Conservation (phyloP, 306 rosid genomes). For the Sophora flavescens region DNA sequence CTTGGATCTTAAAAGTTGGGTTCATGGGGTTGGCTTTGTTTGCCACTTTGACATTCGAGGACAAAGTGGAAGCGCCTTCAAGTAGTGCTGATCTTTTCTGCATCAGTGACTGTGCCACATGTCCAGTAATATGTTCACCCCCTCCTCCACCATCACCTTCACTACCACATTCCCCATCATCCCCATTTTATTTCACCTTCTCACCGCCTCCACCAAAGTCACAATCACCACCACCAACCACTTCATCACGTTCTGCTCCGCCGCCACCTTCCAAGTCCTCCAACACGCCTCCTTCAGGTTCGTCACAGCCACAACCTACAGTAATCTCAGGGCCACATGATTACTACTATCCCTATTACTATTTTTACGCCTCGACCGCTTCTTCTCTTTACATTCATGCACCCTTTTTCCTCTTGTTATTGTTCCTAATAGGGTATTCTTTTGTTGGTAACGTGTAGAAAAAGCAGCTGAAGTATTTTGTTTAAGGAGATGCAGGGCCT, state of each 20-base stretch:
- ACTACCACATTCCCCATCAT: conserved; percentile 36
- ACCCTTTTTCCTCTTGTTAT: conserved; percentile 7
- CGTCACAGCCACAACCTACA: conserved; percentile 51
- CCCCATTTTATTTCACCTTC: conserved; percentile 35
- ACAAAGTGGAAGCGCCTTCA: conserved; percentile 45
- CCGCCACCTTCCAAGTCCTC: conserved; percentile 58
- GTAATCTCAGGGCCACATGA: conserved; percentile 55
- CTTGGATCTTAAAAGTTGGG: conserved; percentile 46
- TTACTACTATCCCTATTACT: conserved; percentile 68
- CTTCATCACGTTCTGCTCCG: conserved; percentile 53
- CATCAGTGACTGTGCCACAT: conserved; percentile 72
- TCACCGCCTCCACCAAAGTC: conserved; percentile 40
- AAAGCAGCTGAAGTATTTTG: neutral
- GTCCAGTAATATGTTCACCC: conserved; percentile 76
- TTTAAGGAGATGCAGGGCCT: conserved; percentile 25
- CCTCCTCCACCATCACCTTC: conserved; percentile 62
- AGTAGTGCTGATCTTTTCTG: conserved; percentile 50
- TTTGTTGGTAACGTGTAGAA: conserved; percentile 34
- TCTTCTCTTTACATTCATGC: conserved; percentile 50
- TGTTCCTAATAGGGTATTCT: conserved; percentile 49
- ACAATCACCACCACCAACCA: conserved; percentile 38
- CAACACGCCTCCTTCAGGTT: conserved; percentile 58
- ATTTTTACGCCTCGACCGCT: conserved; percentile 60
- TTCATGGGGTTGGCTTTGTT: conserved; percentile 48
- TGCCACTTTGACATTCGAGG: conserved; percentile 40